phyloP scores from a whole-genome alignment of 495 filamentous ascomycete species.

The Aspergillus panamensis region DNA sequence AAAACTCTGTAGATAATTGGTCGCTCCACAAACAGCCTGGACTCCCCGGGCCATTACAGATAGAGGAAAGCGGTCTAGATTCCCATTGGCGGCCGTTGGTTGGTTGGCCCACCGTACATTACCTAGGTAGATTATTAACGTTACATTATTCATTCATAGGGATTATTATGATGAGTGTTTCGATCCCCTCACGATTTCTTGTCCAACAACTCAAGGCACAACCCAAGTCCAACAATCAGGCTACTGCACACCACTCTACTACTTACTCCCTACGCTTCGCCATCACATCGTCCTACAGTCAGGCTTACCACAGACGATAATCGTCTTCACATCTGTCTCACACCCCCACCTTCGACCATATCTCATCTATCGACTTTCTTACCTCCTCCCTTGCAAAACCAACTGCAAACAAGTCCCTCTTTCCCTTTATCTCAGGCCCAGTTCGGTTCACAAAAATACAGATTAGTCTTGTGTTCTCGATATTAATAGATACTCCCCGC shows the following conservation, averaged over 20 bases:
- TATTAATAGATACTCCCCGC: conserved; percentile 1
- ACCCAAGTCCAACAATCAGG: background rate
- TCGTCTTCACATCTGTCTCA: no score
- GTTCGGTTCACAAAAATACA: background rate
- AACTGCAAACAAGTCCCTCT: background rate
- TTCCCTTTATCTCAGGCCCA: background rate
- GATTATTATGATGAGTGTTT: conserved; percentile 2
- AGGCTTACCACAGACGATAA: no score
- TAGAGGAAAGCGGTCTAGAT: conserved; percentile 21
- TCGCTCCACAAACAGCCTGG: no score
- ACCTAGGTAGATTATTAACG: background rate
- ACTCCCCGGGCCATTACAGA: background rate
- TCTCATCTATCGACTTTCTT: background rate
- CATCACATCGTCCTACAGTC: no score
- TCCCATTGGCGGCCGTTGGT: conserved; percentile 9
- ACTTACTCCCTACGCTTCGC: background rate
- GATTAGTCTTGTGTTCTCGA: background rate
- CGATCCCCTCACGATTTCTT: conserved; percentile 22
- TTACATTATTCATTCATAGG: background rate
- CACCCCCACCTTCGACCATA: no score
- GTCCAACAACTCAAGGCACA: conserved; percentile 7
- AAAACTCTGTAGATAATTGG: no score
- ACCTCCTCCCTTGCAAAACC: conserved; percentile 6
- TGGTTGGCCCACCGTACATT: conserved; percentile 2
- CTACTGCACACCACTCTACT: background rate